Evolutionary conservation across 192 early-diverging fungal species (phyloP).

Genomic region (Coemansia sp.): DNA sequence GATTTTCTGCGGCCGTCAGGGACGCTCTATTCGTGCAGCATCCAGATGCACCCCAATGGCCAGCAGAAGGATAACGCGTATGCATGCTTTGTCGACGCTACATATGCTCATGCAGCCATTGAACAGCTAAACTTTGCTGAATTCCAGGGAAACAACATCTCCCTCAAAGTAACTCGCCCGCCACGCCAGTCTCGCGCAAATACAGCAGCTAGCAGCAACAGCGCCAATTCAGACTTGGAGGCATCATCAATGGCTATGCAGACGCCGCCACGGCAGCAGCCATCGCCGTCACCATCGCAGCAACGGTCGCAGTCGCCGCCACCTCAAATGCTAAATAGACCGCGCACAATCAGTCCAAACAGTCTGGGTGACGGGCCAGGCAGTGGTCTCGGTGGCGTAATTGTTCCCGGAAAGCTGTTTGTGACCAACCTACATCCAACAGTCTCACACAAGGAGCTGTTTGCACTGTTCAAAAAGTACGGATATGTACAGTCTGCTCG

Average conservation of each 20-base stretch:
- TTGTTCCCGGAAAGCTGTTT: slow-evolving; percentile 56
- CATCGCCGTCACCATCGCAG: slow-evolving; percentile 3
- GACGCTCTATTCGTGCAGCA: slow-evolving; percentile 48
- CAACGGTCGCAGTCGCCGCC: background rate
- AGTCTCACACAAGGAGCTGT: slow-evolving; percentile 57
- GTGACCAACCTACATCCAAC: slow-evolving; percentile 54
- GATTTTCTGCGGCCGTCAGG: slow-evolving; percentile 51
- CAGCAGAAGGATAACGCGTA: slow-evolving; percentile 34
- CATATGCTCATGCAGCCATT: slow-evolving; percentile 37
- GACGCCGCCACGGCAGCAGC: background rate
- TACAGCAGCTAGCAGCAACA: slow-evolving; percentile 8
- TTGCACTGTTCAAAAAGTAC: slow-evolving; percentile 57
- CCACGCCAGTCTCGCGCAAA: slow-evolving; percentile 27
- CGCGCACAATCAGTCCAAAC: slow-evolving; percentile 14
- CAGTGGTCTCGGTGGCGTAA: slow-evolving; percentile 44
- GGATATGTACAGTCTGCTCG: slow-evolving; percentile 56
- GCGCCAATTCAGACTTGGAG: slow-evolving; percentile 2
- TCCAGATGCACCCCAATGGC: slow-evolving; percentile 21
- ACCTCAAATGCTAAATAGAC: slow-evolving; percentile 8
- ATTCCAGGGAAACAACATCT: slow-evolving; percentile 40
- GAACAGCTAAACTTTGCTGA: slow-evolving; percentile 52
- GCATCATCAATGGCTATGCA: background rate
- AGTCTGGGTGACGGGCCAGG: slow-evolving; percentile 20
- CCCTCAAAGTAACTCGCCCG: slow-evolving; percentile 23
- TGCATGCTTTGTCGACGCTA: slow-evolving; percentile 40